phyloP scores from a whole-genome alignment of 2,329 filamentous ascomycete species.

The Coleophoma crateriformis region DNA sequence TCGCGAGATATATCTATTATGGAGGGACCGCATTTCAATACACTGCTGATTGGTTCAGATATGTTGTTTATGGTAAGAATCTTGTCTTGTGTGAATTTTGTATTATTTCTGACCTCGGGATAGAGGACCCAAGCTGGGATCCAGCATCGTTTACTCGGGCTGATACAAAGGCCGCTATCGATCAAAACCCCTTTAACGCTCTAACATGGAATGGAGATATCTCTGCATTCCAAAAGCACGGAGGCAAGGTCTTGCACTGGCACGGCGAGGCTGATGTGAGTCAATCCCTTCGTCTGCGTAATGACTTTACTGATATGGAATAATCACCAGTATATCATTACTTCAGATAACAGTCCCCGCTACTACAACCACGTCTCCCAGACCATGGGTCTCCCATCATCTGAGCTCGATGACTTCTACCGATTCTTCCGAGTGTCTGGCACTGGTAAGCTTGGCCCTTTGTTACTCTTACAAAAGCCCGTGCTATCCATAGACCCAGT shows the following conservation, averaged over 20 bases:
- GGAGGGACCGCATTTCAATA: conserved; percentile 34
- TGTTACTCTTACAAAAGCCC: too few species aligned
- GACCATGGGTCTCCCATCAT: conserved; percentile 31
- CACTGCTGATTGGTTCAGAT: conserved; percentile 40
- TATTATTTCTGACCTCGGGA: background rate
- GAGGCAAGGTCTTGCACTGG: conserved; percentile 8
- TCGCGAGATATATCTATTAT: conserved; percentile 21
- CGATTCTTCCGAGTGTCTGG: conserved; percentile 45
- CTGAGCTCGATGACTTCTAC: conserved; percentile 36
- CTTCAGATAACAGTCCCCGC: conserved; percentile 36
- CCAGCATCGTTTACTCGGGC: background rate
- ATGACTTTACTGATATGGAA: too few species aligned
- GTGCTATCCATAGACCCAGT: background rate
- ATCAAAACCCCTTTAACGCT: background rate
- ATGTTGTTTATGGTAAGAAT: conserved; percentile 33
- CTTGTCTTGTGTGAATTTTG: background rate
- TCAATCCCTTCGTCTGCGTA: background rate
- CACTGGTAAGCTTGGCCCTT: conserved; percentile 9
- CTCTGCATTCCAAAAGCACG: conserved; percentile 6
- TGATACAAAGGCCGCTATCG: background rate
- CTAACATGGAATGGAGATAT: conserved; percentile 5
- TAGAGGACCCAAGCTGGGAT: conserved; percentile 2
- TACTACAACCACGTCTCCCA: conserved; percentile 33
- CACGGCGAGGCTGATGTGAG: conserved; percentile 8
- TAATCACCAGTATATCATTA: conserved; percentile 21